Conservation (phyloP, 441 rosid species). For the Pelargonium citronellum region DNA sequence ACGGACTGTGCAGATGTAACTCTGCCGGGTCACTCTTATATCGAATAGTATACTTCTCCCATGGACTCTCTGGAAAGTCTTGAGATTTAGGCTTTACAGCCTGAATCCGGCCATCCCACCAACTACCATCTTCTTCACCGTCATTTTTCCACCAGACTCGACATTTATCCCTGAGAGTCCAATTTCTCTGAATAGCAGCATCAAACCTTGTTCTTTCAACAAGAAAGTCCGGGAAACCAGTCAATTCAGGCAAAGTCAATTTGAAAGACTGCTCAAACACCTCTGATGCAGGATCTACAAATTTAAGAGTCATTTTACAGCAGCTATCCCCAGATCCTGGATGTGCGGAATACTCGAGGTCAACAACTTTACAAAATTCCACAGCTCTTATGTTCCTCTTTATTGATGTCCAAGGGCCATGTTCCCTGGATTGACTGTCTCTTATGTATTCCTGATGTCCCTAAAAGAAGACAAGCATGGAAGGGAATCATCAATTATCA, state of each 20-base stretch:
- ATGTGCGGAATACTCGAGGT: conserved; percentile 68
- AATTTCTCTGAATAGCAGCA: conserved; percentile 64
- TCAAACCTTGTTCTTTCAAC: conserved; percentile 93
- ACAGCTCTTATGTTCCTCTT: conserved; percentile 67
- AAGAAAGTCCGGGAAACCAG: conserved; percentile 85
- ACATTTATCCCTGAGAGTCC: conserved; percentile 91
- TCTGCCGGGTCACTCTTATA: conserved; percentile 76
- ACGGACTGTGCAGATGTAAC: conserved; percentile 83
- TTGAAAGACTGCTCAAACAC: conserved; percentile 52
- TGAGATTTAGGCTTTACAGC: conserved; percentile 63
- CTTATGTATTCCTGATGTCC: conserved; percentile 84
- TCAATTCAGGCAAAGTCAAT: conserved; percentile 76
- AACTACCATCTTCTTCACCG: conserved; percentile 78
- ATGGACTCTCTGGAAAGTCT: conserved; percentile 87
- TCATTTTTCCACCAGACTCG: conserved; percentile 97
- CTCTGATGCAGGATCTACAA: conserved; percentile 59
- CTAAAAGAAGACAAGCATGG: conserved; percentile 38
- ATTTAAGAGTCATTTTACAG: conserved; percentile 85
- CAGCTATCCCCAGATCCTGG: conserved; percentile 98
- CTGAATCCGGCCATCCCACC: conserved; percentile 93
- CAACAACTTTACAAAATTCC: conserved; percentile 77
- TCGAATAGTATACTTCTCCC: conserved; percentile 82
- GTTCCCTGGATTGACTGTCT: conserved; percentile 41
- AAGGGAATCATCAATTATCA: neutral
- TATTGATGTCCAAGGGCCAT: conserved; percentile 62